Evolutionary conservation across 345 rosid species (phyloP).

Genomic region (Syzygium aqueum): DNA sequence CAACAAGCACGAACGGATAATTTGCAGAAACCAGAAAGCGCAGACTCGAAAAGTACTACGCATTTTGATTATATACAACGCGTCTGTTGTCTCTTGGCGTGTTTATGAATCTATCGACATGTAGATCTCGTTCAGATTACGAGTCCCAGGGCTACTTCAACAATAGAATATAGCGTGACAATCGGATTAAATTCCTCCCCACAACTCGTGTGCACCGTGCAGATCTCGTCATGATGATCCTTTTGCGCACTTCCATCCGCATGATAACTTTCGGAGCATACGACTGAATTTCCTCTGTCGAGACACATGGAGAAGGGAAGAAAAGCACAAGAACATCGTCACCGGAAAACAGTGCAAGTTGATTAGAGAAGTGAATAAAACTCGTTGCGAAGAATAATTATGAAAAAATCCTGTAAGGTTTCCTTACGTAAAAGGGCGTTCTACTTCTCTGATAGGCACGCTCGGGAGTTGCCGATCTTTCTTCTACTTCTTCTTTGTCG

Average conservation of each 20-base stretch:
- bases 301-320: not conserved
- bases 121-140: not conserved
- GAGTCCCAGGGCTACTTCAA: not conserved
- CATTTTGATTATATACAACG: not conserved
- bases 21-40: not conserved
- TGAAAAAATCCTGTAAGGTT: not conserved
- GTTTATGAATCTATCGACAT: not conserved
- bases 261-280: conserved; percentile 9
- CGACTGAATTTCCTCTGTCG: conserved; percentile 29
- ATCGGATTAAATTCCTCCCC: not conserved
- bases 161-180: not conserved
- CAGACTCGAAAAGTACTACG: not conserved
- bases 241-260: conserved; percentile 13
- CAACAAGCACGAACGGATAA: not conserved
- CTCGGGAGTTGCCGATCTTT: not conserved
- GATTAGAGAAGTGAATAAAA: not conserved
- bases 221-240: not conserved
- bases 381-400: not conserved
- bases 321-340: not conserved
- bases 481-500: not conserved
- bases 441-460: not conserved
- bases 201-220: not conserved
- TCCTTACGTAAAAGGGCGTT: conserved; percentile 8
- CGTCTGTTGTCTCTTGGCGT: not conserved
- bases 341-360: not conserved